Conservation (phyloP, 1,139 yeast genomes). For the Saccharomyces pastorianus region DNA sequence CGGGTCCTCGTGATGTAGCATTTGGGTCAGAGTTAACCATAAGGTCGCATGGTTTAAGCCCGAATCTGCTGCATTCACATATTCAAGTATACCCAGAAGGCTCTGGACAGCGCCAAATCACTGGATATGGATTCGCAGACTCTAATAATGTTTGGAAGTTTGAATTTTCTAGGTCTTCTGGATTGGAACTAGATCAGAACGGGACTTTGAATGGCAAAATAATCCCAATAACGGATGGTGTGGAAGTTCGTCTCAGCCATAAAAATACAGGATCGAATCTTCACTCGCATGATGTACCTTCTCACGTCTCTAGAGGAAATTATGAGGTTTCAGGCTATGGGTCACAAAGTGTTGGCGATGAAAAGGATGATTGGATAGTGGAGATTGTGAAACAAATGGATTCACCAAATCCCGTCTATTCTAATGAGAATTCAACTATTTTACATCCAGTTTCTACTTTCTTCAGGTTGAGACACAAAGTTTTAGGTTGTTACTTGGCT, state of each 20-base stretch:
- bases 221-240: conserved; percentile 39
- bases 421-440: conserved; percentile 35
- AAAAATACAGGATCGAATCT: conserved; percentile 45
- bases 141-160: conserved; percentile 56
- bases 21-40: conserved; percentile 57
- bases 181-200: conserved; percentile 23
- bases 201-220: conserved; percentile 29
- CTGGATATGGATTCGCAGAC: conserved; percentile 71
- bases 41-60: conserved; percentile 66
- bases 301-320: conserved; percentile 45
- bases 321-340: conserved; percentile 70
- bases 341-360: conserved; percentile 44
- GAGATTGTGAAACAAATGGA: conserved; percentile 53
- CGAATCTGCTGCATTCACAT: conserved; percentile 67
- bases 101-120: conserved; percentile 64
- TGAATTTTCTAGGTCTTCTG: conserved; percentile 39
- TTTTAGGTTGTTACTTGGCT: conserved; percentile 63
- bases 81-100: conserved; percentile 62
- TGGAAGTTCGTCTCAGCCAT: conserved; percentile 49
- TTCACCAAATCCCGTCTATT: conserved; percentile 40
- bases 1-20: conserved; percentile 55
- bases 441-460: conserved; percentile 66
- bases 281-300: conserved; percentile 54
- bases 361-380: conserved; percentile 64
- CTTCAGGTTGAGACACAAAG: conserved; percentile 54